Percentiles rank a stretch among this genome's conserved stretches.
Conservation (phyloP, 768 basidiomycete species). For the Podaxis sp. region DNA sequence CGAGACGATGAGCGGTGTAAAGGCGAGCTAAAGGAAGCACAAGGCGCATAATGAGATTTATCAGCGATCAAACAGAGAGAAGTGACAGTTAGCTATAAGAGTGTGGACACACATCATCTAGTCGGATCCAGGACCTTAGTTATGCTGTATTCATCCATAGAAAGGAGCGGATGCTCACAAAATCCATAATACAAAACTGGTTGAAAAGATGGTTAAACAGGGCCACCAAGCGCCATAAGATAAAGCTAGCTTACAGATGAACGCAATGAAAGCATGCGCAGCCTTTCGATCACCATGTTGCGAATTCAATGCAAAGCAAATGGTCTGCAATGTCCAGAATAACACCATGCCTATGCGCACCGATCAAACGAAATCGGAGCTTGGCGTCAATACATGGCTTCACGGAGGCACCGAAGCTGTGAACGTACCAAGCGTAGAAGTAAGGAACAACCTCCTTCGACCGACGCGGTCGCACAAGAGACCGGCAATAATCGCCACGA, state of each 20-base stretch:
- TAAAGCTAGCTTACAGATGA: constrained; percentile 28
- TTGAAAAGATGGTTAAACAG: not conserved
- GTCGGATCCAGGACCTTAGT: not conserved
- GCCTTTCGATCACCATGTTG: constrained; percentile 38
- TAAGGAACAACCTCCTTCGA: constrained; percentile 50
- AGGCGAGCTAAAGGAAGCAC: constrained; percentile 26
- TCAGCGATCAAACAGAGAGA: constrained; percentile 1
- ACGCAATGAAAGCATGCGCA: constrained; percentile 59
- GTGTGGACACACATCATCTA: constrained; percentile 26
- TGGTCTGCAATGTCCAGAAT: constrained; percentile 58
- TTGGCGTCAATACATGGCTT: constrained; percentile 1
- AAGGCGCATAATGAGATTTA: not conserved
- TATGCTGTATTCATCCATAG: not conserved
- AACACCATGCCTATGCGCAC: constrained; percentile 44
- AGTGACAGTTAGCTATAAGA: not conserved
- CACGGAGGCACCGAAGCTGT: not conserved
- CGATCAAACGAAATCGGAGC: constrained; percentile 11
- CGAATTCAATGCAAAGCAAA: constrained; percentile 42
- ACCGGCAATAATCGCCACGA: constrained; percentile 49
- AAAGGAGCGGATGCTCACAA: constrained; percentile 24
- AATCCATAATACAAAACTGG: constrained; percentile 34
- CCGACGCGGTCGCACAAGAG: constrained; percentile 50
- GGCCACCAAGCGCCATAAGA: not conserved
- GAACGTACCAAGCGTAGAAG: constrained; percentile 37
- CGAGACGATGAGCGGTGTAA: constrained; percentile 35